Conservation (phyloP, 169 alveolate genomes). For the Amoebophrya sp. region DNA sequence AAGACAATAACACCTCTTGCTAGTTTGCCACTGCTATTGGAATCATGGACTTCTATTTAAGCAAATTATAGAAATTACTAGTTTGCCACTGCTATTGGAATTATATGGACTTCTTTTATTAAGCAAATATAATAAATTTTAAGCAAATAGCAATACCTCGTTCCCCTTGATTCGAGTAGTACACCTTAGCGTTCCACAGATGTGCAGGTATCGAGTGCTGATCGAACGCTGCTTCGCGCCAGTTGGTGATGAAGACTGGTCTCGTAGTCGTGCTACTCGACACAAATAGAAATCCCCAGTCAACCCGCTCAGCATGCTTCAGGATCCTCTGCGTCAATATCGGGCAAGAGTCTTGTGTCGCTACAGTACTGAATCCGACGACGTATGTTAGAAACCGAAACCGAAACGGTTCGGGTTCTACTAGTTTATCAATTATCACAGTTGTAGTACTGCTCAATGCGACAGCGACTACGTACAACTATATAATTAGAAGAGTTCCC, state of each 20-base stretch:
- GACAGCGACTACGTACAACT: too few relatives aligned
- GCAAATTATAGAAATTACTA: background rate
- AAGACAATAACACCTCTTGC: too few relatives aligned
- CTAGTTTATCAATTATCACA: too few relatives aligned
- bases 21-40: too few relatives aligned
- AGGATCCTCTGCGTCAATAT: background rate
- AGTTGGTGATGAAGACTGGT: background rate
- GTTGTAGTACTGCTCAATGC: too few relatives aligned
- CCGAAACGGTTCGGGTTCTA: too few relatives aligned
- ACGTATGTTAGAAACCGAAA: too few relatives aligned
- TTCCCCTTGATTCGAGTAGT: background rate
- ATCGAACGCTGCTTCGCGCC: background rate
- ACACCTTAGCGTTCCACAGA: background rate
- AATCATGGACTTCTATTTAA: background rate
- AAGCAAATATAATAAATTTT: too few relatives aligned
- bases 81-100: background rate
- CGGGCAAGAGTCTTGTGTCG: background rate
- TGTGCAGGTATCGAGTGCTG: background rate
- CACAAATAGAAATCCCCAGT: background rate
- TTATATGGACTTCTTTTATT: background rate
- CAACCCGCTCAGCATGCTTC: background rate
- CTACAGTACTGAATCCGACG: too few relatives aligned
- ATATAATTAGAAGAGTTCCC: too few relatives aligned
- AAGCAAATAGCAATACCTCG: background rate
- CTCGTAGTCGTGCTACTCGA: background rate